Evolutionary conservation across 805 yeast genomes (phyloP), one percentile per base, ranked within the genome.

Genomic region (Cyberlindnera euphorbiae): DNA sequence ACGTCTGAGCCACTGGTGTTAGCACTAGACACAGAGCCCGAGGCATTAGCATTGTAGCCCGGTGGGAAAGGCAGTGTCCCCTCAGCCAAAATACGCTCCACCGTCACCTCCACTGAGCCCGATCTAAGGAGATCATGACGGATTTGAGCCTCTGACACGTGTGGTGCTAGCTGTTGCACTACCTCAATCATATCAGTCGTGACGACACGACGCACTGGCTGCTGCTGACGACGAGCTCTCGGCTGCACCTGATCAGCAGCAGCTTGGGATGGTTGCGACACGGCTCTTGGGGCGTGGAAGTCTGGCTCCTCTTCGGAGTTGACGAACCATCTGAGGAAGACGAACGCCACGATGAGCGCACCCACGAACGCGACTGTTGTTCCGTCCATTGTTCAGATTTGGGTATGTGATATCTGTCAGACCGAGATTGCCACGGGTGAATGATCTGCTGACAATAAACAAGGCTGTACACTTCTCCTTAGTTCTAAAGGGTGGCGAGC

Each of bases 151-250:
- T 62, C 70, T 2, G 83, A 67, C 22, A 85, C 62, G 15, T 67
- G 66, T 4, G 97, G 96, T 0, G 88, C 95, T 37, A 90, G 67
- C 28, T 87, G 77, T 48, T 78, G 83, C 2, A 90, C 96, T 0
- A 84, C 79, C 45, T 82, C 93, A 29, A 90, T 69, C 97, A 90
- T 90, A 39, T 73, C 75, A 5, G 65, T 66, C 4, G 81, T 77
- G 16, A 82, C 79, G 22, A 19, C 22, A 19, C 22, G 22, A 19
- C 22, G 22, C 9, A 19, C 22, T 9, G 22, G 22, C 11, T 57
- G 63, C 39, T 84, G 70, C 31, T 70, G 63, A 30, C 39, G 37
- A 29, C 44, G 47, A 23, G 25, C 31, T 12, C 7, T 12, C 13
- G 9, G 26, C 26, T 24, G 26, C n/a, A 12, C n/a, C 26, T 24